Evolutionary conservation across 2,329 filamentous ascomycete genomes (phyloP).

Genomic region (Fusarium paranaense): DNA sequence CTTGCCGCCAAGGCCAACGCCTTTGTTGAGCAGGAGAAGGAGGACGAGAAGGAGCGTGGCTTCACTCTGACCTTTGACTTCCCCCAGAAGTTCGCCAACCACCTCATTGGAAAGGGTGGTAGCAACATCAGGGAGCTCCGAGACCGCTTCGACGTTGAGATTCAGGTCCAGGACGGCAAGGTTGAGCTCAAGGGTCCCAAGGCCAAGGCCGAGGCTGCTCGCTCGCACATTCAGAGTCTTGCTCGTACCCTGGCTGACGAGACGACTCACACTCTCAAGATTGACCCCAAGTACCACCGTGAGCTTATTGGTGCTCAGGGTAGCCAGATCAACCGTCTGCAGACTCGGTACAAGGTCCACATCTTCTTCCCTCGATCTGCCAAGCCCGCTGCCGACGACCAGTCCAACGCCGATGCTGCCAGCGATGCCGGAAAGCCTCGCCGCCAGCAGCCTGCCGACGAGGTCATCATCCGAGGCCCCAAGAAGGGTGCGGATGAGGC

Average conservation of each 20-base stretch:
- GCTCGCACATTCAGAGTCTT: conserved; percentile 81
- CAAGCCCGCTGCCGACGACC: conserved; percentile 75
- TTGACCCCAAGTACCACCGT: conserved; percentile 92
- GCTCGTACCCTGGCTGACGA: conserved; percentile 91
- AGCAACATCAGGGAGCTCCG: conserved; percentile 74
- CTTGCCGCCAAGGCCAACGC: conserved; percentile 78
- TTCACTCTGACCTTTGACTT: conserved; percentile 91
- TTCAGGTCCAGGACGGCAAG: conserved; percentile 93
- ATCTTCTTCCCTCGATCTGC: conserved; percentile 88
- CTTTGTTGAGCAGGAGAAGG: conserved; percentile 88
- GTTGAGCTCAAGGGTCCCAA: conserved; percentile 96
- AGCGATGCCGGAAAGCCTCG: conserved; percentile 75
- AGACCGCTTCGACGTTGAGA: conserved; percentile 76
- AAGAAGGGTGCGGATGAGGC: conserved; percentile 94
- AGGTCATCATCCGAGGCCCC: conserved; percentile 90
- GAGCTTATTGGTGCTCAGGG: conserved; percentile 93
- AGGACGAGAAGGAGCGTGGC: conserved; percentile 93
- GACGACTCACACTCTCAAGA: conserved; percentile 85
- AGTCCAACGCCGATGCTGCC: conserved; percentile 74
- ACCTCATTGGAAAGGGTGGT: conserved; percentile 77
- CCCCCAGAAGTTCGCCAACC: conserved; percentile 93
- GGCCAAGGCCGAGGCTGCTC: conserved; percentile 90
- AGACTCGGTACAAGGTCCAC: conserved; percentile 91
- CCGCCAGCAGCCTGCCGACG: conserved; percentile 82
- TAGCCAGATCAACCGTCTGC: conserved; percentile 88